These are phyloP conservation scores for Pseudotsuga menziesii DNA, from an alignment of 75 land plant species.

Conservation along the genomic window DNA sequence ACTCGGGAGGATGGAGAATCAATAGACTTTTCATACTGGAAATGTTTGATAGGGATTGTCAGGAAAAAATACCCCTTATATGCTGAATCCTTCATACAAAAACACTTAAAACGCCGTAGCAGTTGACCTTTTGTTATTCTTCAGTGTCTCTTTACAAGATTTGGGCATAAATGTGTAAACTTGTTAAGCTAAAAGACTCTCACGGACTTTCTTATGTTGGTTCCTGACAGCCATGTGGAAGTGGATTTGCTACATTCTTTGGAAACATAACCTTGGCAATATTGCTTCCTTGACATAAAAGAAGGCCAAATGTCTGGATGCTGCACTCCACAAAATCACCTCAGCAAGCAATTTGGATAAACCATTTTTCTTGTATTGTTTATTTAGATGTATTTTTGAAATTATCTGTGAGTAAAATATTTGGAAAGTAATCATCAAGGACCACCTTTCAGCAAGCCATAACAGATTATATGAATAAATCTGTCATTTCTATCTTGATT, in stretches of 20 bases:
- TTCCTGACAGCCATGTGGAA: neutral
- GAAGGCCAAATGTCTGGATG: neutral
- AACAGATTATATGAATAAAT: neutral
- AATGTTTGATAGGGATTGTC: constrained; percentile 79
- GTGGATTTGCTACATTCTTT: constrained; percentile 2
- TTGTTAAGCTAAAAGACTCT: constrained; percentile 1
- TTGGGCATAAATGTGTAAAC: neutral
- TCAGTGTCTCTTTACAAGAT: neutral
- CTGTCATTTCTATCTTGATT: neutral
- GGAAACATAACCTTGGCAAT: neutral
- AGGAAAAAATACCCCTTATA: constrained; percentile 55
- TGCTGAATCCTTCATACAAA: constrained; percentile 53
- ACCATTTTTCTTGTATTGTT: neutral
- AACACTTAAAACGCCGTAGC: constrained; percentile 37
- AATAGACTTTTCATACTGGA: constrained; percentile 89
- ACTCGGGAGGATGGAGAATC: constrained; percentile 66
- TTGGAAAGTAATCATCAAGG: neutral
- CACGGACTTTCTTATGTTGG: neutral
- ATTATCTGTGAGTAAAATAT: neutral
- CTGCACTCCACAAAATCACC: neutral
- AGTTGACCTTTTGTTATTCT: neutral
- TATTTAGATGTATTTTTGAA: neutral
- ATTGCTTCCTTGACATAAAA: neutral
- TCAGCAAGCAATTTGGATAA: constrained; percentile 5
- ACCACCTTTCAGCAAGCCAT: neutral